Conservation (phyloP, 306 rosid species). For the Cicer chorassanicum region DNA sequence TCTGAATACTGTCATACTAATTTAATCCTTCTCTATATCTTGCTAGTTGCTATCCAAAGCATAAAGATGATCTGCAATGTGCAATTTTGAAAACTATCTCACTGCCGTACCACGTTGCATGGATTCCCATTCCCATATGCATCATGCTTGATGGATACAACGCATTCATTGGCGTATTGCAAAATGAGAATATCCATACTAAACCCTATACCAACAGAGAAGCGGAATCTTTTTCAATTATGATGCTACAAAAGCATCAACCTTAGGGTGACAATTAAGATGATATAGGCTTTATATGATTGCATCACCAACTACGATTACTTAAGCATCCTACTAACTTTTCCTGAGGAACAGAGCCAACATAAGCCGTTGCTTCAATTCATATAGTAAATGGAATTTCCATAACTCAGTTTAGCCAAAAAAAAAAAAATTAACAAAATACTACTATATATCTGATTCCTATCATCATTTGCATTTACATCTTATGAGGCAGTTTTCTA, state of each 20-base stretch:
- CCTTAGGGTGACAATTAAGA: slow-evolving; percentile 38
- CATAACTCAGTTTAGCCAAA: neutral
- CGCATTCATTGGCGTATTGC: slow-evolving; percentile 41
- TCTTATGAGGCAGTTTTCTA: slow-evolving; percentile 14
- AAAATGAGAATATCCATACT: slow-evolving; percentile 36
- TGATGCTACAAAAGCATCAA: slow-evolving; percentile 32
- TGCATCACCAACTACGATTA: slow-evolving; percentile 44
- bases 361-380: slow-evolving; percentile 36
- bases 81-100: slow-evolving; percentile 7
- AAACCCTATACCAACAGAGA: slow-evolving; percentile 24
- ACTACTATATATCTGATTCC: neutral
- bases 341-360: slow-evolving; percentile 17
- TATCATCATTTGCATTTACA: slow-evolving; percentile 4
- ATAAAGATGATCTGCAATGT: slow-evolving; percentile 31
- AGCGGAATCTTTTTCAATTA: slow-evolving; percentile 31
- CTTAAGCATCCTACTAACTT: slow-evolving; percentile 30
- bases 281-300: slow-evolving; percentile 39
- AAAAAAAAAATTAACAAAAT: neutral
- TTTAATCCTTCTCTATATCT: neutral
- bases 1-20: neutral
- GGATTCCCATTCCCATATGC: slow-evolving; percentile 35
- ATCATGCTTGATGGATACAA: slow-evolving; percentile 25
- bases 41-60: slow-evolving; percentile 2
- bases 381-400: neutral
- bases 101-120: slow-evolving; percentile 36